A percentile compares a stretch with the other conserved stretches of the same genome.
phyloP scores from a whole-genome alignment of 2,329 filamentous ascomycete species.

The Arthrobotrys musiformis region DNA sequence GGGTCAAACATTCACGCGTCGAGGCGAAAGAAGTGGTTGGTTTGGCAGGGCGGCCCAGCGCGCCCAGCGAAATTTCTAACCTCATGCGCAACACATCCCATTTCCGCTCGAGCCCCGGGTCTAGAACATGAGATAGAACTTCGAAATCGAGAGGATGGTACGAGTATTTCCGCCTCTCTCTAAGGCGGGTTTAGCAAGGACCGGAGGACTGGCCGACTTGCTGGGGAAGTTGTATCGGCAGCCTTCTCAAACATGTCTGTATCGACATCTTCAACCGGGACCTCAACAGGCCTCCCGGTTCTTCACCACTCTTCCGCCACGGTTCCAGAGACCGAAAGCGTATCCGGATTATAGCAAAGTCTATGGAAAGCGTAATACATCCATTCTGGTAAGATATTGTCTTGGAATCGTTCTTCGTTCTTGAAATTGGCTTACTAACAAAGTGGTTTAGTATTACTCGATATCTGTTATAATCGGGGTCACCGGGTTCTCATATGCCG shows the following conservation, averaged over 20 bases:
- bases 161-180: slow-evolving; percentile 29
- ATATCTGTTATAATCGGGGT: slow-evolving; percentile 82
- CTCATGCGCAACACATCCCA: slow-evolving; percentile 48
- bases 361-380: slow-evolving; percentile 52
- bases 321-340: slow-evolving; percentile 4
- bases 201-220: slow-evolving; percentile 28
- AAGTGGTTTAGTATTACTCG: slow-evolving; percentile 68
- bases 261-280: slow-evolving; percentile 18
- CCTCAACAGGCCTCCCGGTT: slow-evolving; percentile 17
- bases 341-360: slow-evolving; percentile 51
- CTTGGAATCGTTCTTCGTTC: not conserved
- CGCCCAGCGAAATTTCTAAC: slow-evolving; percentile 39
- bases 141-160: slow-evolving; percentile 44
- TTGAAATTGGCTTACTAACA: not conserved
- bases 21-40: slow-evolving; percentile 18
- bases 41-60: slow-evolving; percentile 26
- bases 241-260: slow-evolving; percentile 36
- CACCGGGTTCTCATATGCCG: slow-evolving; percentile 82
- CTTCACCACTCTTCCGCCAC: slow-evolving; percentile 40
- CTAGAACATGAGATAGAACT: slow-evolving; percentile 31
- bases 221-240: slow-evolving; percentile 36
- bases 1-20: slow-evolving; percentile 22
- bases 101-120: not conserved
- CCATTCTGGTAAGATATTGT: slow-evolving; percentile 37
- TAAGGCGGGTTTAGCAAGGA: slow-evolving; percentile 13